phyloP scores from a whole-genome alignment of 2,329 filamentous ascomycete species.

The Aspergillus latus region DNA sequence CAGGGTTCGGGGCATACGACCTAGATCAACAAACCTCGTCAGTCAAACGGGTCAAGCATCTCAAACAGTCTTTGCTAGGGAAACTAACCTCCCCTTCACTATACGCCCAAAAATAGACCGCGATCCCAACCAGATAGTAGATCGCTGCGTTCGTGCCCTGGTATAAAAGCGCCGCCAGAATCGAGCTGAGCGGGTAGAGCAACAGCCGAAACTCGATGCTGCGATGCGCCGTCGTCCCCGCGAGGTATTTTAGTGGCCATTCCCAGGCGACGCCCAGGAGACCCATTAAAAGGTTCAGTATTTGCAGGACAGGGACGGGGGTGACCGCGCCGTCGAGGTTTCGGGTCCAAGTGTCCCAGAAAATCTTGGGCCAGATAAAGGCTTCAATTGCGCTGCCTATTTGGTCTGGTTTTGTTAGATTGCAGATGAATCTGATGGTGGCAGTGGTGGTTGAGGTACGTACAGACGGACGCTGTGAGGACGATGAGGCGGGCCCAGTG shows the following conservation, averaged over 20 bases:
- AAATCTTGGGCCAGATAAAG: constrained; percentile 99
- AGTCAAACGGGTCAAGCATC: neutral
- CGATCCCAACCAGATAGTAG: constrained; percentile 85
- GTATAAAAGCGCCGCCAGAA: constrained; percentile 77
- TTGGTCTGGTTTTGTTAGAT: constrained; percentile 64
- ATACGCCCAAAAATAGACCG: constrained; percentile 94
- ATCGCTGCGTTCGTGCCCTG: constrained; percentile 89
- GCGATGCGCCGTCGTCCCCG: constrained; percentile 75
- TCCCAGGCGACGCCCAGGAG: constrained; percentile 80
- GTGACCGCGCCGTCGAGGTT: constrained; percentile 83
- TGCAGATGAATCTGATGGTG: neutral
- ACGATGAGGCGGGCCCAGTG: constrained; percentile 96
- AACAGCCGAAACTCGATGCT: constrained; percentile 84
- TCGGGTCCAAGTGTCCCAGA: constrained; percentile 94
- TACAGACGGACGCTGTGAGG: constrained; percentile 78
- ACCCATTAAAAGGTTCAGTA: constrained; percentile 82
- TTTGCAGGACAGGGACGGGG: constrained; percentile 84
- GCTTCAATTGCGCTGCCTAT: constrained; percentile 76
- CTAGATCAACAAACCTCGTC: constrained; percentile 39
- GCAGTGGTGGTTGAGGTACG: constrained; percentile 27
- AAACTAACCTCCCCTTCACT: constrained; percentile 87
- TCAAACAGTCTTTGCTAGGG: neutral
- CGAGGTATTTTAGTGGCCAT: constrained; percentile 79
- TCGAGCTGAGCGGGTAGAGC: constrained; percentile 73
- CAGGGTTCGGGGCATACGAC: constrained; percentile 69